Evolutionary conservation across 1,139 yeast genomes (phyloP).

Genomic region (Kurtzmaniella natalensis): DNA sequence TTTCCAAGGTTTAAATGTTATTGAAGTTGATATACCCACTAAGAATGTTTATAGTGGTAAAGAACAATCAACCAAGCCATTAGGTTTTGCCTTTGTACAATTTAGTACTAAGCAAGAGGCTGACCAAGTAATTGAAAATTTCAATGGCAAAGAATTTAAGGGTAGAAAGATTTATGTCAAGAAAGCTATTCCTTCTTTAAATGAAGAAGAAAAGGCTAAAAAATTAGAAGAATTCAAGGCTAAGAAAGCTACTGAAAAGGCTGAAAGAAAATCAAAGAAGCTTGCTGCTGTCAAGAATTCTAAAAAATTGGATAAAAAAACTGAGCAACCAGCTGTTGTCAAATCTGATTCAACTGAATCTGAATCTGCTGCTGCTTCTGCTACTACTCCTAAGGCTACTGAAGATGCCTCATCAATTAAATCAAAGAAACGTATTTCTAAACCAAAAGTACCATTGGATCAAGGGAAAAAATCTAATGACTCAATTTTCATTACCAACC

Average conservation of each 20-base stretch:
- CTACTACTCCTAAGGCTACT: slow-evolving; percentile 11
- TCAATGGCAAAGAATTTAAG: slow-evolving; percentile 41
- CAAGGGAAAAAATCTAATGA: slow-evolving; percentile 53
- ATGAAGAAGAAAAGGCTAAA: slow-evolving; percentile 41
- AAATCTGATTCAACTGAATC: slow-evolving; percentile 5
- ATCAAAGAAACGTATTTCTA: slow-evolving; percentile 9
- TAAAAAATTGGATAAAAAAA: slow-evolving; percentile 6
- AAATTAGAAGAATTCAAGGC: slow-evolving; percentile 35
- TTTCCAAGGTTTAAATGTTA: slow-evolving; percentile 36
- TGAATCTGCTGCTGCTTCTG: slow-evolving; percentile 8
- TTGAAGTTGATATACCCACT: slow-evolving; percentile 40
- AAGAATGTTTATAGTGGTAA: slow-evolving; percentile 30
- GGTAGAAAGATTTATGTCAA: slow-evolving; percentile 46
- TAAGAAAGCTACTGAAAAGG: slow-evolving; percentile 25
- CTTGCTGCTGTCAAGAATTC: slow-evolving; percentile 5
- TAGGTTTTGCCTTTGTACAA: slow-evolving; percentile 55
- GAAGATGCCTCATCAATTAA: slow-evolving; percentile 9
- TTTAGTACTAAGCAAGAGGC: slow-evolving; percentile 47
- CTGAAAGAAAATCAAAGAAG: slow-evolving; percentile 5
- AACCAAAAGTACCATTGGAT: slow-evolving; percentile 32
- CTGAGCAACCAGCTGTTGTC: slow-evolving; percentile 14
- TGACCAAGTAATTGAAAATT: slow-evolving; percentile 40
- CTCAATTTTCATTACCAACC: slow-evolving; percentile 56
- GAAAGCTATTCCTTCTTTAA: slow-evolving; percentile 51
- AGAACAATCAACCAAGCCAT: slow-evolving; percentile 31